Evolutionary conservation across 306 rosid species (phyloP), one percentile per base, ranked within the genome.

Genomic region (Vachellia pachyceras): DNA sequence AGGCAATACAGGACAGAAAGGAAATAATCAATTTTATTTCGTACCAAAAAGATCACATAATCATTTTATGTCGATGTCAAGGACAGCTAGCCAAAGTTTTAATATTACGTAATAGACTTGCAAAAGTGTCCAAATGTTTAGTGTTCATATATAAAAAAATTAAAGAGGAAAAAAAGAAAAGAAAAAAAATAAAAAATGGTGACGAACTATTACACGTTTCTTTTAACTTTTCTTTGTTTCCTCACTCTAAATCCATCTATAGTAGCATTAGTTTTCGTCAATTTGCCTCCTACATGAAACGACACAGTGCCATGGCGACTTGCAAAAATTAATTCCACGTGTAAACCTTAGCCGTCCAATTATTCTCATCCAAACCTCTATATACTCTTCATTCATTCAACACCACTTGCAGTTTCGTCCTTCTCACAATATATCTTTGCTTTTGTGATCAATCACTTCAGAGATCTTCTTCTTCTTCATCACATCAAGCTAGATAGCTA

Each of bases 321-420:
- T 50, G 10, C 23, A 50, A 17, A 17, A 41, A 6, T 17, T 52
- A 17, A 17, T 75, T 80, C 72, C 52, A 44, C 76, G 49, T 70
- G 77, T 60, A 52, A 29, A 82, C 86, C 74, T 14, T 10, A 82
- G 77, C 89, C 87, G 67, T 81, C 46, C 55, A 25, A 8, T 69
- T 5, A 44, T 35, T 63, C 79, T 70, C 69, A 44, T 60, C 69
- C 60, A 7, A 77, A 25, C 75, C 76, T 84, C 77, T 80, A 75
- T 82, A n/a, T n/a, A n/a, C n/a, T n/a, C n/a, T n/a, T n/a, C n/a
- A n/a, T n/a, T n/a, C n/a, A n/a, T n/a, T n/a, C n/a, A n/a, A n/a
- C n/a, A n/a, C n/a, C n/a, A n/a, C n/a, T n/a, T n/a, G n/a, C n/a
- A n/a, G n/a, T n/a, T n/a, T n/a, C n/a, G n/a, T n/a, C n/a, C n/a